Evolutionary conservation across 441 rosid species (phyloP), one percentile per base, ranked within the genome.

Genomic region (Adansonia gregorii): DNA sequence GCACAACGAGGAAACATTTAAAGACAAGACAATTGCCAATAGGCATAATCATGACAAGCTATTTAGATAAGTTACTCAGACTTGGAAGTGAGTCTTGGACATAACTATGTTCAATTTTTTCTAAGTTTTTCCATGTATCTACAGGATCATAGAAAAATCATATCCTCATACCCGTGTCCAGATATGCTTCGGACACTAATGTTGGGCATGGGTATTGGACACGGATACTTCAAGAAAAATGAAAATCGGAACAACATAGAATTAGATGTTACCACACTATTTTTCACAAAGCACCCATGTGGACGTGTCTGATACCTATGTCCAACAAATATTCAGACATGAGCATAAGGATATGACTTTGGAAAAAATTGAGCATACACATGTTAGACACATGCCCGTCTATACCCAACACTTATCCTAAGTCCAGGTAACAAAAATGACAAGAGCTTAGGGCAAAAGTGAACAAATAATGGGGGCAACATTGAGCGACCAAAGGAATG

Each of bases 1-100:
- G 97, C 88, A 87, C 35, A 49, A 76, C 65, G 39, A 52, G 43
- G 58, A 58, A 77, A 48, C 14, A 41, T 51, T 22, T 35, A 17
- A 76, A 60, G 31, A 46, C 19, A 63, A 24, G 9, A 55, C 22
- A 55, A 55, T 59, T 43, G 9, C 17, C 59, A 55, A 55, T 66
- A n/a, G 68, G 67, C 51, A 48, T 2, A 54, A 15, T 11, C 9
- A 45, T 27, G 6, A 43, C 10, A 51, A 24, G 11, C 39, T 35
- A 35, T 35, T 35, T 35, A 35, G 39, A 35, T 3, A 35, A 35
- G 39, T 35, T 35, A 35, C 39, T 3, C 39, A 5, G 4, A 35
- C 39, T 35, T 35, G 39, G 39, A 35, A 0, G 4, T 3, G 39
- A 35, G 39, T 35, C 39, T 35, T 35, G 39, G 39, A 35, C 39